phyloP scores from a whole-genome alignment of 2,329 filamentous ascomycete species.

The Ophiocordyceps sinensis region DNA sequence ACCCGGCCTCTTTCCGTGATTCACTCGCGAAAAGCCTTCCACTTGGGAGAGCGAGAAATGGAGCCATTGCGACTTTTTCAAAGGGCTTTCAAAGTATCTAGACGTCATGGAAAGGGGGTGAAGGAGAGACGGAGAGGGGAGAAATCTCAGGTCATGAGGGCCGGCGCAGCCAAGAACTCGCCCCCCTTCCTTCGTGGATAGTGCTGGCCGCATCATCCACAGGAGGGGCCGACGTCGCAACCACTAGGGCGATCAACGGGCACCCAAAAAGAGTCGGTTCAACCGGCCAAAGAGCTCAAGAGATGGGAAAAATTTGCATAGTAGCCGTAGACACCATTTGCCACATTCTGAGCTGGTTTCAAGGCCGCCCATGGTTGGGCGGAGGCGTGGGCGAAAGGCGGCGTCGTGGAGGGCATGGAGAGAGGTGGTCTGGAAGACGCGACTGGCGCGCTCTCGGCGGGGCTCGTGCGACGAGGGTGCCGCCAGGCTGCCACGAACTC shows the following conservation, averaged over 20 bases:
- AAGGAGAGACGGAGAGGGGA: background rate
- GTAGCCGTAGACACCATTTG: background rate
- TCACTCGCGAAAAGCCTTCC: too few relatives aligned
- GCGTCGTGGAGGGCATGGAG: conserved; percentile 21
- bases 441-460: conserved; percentile 24
- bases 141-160: background rate
- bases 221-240: conserved; percentile 8
- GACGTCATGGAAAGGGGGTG: too few relatives aligned
- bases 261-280: background rate
- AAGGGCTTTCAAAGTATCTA: too few relatives aligned
- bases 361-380: background rate
- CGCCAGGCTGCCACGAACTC: conserved; percentile 28
- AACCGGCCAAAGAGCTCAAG: background rate
- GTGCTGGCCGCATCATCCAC: conserved; percentile 7
- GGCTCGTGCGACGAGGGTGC: conserved; percentile 14
- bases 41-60: too few relatives aligned
- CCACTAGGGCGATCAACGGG: conserved; percentile 3
- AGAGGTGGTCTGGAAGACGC: conserved; percentile 27
- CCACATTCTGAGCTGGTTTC: background rate
- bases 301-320: background rate
- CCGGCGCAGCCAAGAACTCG: background rate
- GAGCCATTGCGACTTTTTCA: too few relatives aligned
- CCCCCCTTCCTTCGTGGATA: conserved; percentile 1
- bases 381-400: background rate
- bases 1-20: too few relatives aligned